Conservation (phyloP, 495 filamentous ascomycete species). For the Barbatosphaeria neglecta region DNA sequence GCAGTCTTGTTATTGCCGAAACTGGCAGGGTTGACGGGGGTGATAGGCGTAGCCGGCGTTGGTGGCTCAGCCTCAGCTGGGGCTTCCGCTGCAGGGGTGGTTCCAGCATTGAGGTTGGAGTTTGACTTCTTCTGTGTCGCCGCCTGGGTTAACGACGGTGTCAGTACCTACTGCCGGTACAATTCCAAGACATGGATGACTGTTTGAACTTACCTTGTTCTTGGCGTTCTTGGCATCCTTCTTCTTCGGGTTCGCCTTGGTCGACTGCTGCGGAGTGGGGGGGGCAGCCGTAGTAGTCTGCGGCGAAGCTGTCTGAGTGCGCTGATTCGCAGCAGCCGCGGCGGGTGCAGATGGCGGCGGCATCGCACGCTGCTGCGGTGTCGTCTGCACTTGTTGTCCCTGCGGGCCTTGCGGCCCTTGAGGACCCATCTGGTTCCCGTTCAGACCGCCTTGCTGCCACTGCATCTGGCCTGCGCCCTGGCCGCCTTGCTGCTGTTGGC, state of each 20-base stretch:
- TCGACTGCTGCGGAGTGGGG: constrained; percentile 70
- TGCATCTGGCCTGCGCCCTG: constrained; percentile 27
- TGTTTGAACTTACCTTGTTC: constrained; percentile 65
- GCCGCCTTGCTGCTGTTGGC: constrained; percentile 20
- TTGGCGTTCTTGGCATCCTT: constrained; percentile 59
- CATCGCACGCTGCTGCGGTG: constrained; percentile 72
- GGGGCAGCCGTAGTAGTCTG: constrained; percentile 65
- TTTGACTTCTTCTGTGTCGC: constrained; percentile 60
- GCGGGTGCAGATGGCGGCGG: constrained; percentile 79
- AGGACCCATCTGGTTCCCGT: constrained; percentile 53
- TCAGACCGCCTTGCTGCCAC: constrained; percentile 52
- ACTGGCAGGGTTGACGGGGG: constrained; percentile 62
- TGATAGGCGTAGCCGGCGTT: constrained; percentile 76
- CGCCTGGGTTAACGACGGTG: constrained; percentile 31
- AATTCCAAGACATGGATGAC: constrained; percentile 16
- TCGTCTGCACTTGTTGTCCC: constrained; percentile 51
- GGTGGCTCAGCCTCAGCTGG: constrained; percentile 61
- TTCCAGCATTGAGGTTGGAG: constrained; percentile 46
- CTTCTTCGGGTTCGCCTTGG: constrained; percentile 78
- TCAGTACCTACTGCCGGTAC: constrained; percentile 22
- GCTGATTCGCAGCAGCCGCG: constrained; percentile 37
- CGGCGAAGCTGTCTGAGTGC: constrained; percentile 66
- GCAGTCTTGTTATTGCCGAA: constrained; percentile 38
- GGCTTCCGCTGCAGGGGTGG: constrained; percentile 66
- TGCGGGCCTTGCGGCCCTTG: constrained; percentile 47